Conservation (phyloP, 257 asterid species). For the Coffea eugenioides region DNA sequence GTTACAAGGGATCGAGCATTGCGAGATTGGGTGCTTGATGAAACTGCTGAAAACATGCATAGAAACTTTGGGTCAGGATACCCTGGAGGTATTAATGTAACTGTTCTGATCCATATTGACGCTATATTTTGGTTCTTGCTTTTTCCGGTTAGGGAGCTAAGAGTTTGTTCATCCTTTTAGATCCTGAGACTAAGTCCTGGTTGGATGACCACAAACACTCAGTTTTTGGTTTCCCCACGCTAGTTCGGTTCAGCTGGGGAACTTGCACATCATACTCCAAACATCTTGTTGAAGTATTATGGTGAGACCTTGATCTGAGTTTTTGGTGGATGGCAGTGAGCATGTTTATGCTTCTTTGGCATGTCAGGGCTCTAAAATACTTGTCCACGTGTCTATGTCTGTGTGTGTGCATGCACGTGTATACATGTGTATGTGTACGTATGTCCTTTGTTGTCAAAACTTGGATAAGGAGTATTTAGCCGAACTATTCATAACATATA, state of each 20-base stretch:
- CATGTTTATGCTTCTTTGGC: not conserved
- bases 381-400: not conserved
- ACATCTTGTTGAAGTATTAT: constrained; percentile 66
- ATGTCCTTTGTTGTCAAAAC: not conserved
- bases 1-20: constrained; percentile 93
- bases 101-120: constrained; percentile 8
- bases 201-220: constrained; percentile 75
- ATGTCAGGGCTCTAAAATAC: not conserved
- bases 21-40: constrained; percentile 76
- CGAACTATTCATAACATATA: not conserved
- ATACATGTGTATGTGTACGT: too few relatives aligned
- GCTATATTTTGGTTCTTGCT: not conserved
- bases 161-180: constrained; percentile 30
- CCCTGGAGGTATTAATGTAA: constrained; percentile 71
- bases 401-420: too few relatives aligned
- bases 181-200: constrained; percentile 95
- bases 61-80: constrained; percentile 89
- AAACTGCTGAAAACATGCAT: constrained; percentile 68
- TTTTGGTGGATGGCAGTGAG: not conserved
- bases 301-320: constrained; percentile 47
- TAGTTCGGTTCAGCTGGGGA: constrained; percentile 99
- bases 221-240: constrained; percentile 85
- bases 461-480: not conserved
- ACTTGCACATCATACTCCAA: constrained; percentile 76
- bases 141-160: constrained; percentile 6